phyloP scores from a whole-genome alignment of 2,329 filamentous ascomycete species.

The Phaeophleospora eucalypticola region DNA sequence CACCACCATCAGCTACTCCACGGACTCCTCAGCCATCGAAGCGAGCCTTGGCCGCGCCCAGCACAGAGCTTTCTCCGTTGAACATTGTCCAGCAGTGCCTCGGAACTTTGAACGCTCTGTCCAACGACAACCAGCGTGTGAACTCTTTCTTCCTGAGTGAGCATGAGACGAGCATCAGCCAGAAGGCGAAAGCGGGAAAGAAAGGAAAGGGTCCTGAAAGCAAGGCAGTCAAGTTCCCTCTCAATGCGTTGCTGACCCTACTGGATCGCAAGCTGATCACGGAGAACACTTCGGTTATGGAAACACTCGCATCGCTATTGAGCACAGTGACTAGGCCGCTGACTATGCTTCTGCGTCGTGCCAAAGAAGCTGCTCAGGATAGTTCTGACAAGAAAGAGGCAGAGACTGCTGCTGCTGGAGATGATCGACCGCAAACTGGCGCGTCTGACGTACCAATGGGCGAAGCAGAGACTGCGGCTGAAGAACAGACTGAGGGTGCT shows the following conservation, averaged over 20 bases:
- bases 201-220: constrained; percentile 87
- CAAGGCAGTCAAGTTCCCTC: constrained; percentile 79
- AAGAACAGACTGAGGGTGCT: constrained; percentile 12
- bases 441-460: constrained; percentile 24
- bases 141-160: constrained; percentile 91
- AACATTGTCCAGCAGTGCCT: constrained; percentile 96
- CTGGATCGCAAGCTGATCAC: constrained; percentile 93
- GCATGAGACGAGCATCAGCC: constrained; percentile 65
- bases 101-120: constrained; percentile 76
- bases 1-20: constrained; percentile 43
- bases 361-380: constrained; percentile 58
- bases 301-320: constrained; percentile 79
- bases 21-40: constrained; percentile 81
- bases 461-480: constrained; percentile 9
- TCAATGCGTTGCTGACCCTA: constrained; percentile 84
- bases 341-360: constrained; percentile 74
- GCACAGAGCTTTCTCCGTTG: constrained; percentile 85
- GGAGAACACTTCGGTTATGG: constrained; percentile 96
- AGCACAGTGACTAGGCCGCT: constrained; percentile 86
- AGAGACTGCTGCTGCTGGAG: constrained; percentile 38
- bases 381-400: constrained; percentile 22
- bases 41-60: constrained; percentile 65
- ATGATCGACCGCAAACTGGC: constrained; percentile 26
- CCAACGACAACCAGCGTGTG: constrained; percentile 79
- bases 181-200: constrained; percentile 63